phyloP scores from a whole-genome alignment of 352 stramenopile genomes.

The Peronospora tabacina region DNA sequence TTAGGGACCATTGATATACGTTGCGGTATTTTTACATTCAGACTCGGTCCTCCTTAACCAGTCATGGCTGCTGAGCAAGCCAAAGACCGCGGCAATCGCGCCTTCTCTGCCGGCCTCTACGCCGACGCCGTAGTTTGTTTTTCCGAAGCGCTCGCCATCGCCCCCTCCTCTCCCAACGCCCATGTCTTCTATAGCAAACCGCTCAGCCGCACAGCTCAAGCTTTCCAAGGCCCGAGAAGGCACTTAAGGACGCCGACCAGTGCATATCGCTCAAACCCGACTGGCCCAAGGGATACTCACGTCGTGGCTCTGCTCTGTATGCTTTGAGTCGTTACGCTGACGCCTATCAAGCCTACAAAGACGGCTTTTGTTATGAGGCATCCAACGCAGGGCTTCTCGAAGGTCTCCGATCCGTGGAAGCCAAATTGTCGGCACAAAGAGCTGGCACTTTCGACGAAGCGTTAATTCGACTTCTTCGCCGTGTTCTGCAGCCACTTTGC shows the following conservation, averaged over 20 bases:
- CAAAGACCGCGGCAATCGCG: constrained; percentile 80
- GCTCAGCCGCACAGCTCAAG: constrained; percentile 79
- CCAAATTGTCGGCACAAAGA: constrained; percentile 33
- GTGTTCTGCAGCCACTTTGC: constrained; percentile 20
- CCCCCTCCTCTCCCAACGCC: constrained; percentile 28
- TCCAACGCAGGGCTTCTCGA: constrained; percentile 64
- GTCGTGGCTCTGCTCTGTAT: constrained; percentile 71
- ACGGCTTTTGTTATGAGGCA: constrained; percentile 53
- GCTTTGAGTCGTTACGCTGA: constrained; percentile 55
- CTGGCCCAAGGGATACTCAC: constrained; percentile 86
- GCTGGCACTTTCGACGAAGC: neutral
- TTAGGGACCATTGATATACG: too few relatives aligned
- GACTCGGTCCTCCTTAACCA: neutral
- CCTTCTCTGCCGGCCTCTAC: constrained; percentile 68
- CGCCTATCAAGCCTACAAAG: constrained; percentile 74
- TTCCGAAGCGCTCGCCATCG: constrained; percentile 68
- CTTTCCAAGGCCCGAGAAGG: constrained; percentile 50
- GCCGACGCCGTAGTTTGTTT: constrained; percentile 62
- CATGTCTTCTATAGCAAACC: constrained; percentile 83
- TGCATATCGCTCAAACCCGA: constrained; percentile 65
- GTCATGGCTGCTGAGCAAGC: constrained; percentile 79
- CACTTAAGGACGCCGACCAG: constrained; percentile 72
- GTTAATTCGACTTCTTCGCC: constrained; percentile 4
- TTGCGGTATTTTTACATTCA: too few relatives aligned
- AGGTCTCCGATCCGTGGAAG: constrained; percentile 52